A percentile compares a stretch with the other conserved stretches of the same genome.
These are phyloP conservation scores for Exophiala aquamarina DNA, from an alignment of 2,329 filamentous ascomycete genomes.

Conservation along the genomic window DNA sequence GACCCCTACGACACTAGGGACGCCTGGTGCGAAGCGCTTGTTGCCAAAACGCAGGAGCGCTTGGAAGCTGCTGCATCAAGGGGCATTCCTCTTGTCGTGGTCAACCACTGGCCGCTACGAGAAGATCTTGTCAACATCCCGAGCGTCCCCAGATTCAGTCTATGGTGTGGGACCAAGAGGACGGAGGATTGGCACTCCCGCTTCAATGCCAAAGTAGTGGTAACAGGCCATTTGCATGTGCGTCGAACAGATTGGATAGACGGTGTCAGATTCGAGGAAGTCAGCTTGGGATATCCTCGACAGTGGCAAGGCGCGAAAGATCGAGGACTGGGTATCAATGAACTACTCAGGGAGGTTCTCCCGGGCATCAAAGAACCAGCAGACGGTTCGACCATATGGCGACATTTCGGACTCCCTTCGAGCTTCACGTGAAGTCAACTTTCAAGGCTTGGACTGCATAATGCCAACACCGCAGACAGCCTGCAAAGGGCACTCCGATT, in stretches of 20 bases:
- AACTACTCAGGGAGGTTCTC: slow-evolving; percentile 27
- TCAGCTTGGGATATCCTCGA: slow-evolving; percentile 27
- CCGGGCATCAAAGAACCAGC: slow-evolving; percentile 20
- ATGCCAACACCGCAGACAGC: neutral
- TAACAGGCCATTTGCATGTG: slow-evolving; percentile 28
- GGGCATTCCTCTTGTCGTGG: slow-evolving; percentile 24
- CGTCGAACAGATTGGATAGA: slow-evolving; percentile 28
- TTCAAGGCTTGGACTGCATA: neutral
- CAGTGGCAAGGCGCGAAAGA: slow-evolving; percentile 28
- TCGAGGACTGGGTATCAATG: slow-evolving; percentile 23
- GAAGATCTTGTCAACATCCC: slow-evolving; percentile 27
- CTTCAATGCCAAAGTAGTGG: slow-evolving; percentile 28
- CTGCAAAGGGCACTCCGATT: too few species aligned
- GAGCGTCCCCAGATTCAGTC: slow-evolving; percentile 26
- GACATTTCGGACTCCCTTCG: slow-evolving; percentile 12
- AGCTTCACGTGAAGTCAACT: neutral
- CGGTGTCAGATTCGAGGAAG: slow-evolving; percentile 28
- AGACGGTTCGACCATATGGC: slow-evolving; percentile 21
- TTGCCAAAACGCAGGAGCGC: slow-evolving; percentile 20
- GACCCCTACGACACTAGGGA: slow-evolving; percentile 26
- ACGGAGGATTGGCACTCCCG: slow-evolving; percentile 27
- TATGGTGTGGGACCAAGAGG: slow-evolving; percentile 29
- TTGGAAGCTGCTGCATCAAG: slow-evolving; percentile 18
- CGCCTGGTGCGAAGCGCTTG: slow-evolving; percentile 24
- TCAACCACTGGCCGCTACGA: slow-evolving; percentile 30